Evolutionary conservation across 495 filamentous ascomycete genomes (phyloP), one percentile per base, ranked within the genome.

Genomic region (Lasiosphaeria miniovina): DNA sequence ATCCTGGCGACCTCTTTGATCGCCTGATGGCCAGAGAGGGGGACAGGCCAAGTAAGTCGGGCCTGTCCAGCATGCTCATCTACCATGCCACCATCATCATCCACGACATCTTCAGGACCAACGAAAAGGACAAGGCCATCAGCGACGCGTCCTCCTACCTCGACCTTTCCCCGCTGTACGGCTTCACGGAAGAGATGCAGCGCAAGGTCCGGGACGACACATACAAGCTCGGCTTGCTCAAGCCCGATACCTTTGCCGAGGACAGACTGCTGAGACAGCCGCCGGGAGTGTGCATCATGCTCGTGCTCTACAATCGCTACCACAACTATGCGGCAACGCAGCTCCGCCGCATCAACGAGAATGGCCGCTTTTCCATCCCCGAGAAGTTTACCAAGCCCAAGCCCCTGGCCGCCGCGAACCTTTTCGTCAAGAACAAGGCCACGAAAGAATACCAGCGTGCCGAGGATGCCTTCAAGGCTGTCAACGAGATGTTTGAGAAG

Each of bases 1-100:
- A 93, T 64, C 82, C 90, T 0, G 85, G 84, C 36, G 75, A 84
- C 2, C 73, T 95, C 7, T 95, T 94, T 60, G 90, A 93, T 71
- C 84, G 82, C 55, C 68, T 91, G 4, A 81, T 91, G 76, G 82
- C 80, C 46, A 79, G 89, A 34, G 73, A 73, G 15, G 67, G 76
- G 40, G 82, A 84, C 52, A 70, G 80, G 12, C 85, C 80, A 57
- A 86, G 90, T 73, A 84, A 87, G 4, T 88, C 85, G 49, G 84
- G 86, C 54, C 83, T 94, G 36, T 92, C 89, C 2, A 87, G 87
- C 68, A 84, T 93, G 71, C 76, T 96, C n/a, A 93, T 90, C 74
- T 91, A 94, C 63, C 78, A 90, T 52, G 90, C 89, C 5, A 84
- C 86, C 31, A 88, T 93, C 59, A 90, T 95, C 61, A 93, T 92